phyloP scores from a whole-genome alignment of 2,329 filamentous ascomycete species.

The Paecilomyces variotii region DNA sequence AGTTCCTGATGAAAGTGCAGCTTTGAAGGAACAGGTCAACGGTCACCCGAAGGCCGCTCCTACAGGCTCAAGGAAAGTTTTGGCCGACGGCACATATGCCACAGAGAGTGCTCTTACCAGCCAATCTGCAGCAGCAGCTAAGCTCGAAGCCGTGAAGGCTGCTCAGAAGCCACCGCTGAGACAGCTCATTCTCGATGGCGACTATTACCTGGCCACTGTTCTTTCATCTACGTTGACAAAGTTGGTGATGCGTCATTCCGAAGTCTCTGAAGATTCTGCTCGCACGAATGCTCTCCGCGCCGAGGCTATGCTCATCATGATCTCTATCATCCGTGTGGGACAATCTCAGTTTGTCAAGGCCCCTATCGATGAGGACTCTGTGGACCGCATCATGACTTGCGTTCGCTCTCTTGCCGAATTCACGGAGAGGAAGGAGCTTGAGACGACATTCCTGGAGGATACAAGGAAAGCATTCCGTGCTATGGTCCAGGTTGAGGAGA shows the following conservation, averaged over 20 bases:
- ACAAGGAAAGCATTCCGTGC: slow-evolving; percentile 91
- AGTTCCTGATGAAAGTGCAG: slow-evolving; percentile 60
- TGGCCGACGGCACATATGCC: slow-evolving; percentile 94
- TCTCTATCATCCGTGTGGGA: slow-evolving; percentile 93
- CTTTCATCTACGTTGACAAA: slow-evolving; percentile 95
- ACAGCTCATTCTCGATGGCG: slow-evolving; percentile 90
- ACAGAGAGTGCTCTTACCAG: slow-evolving; percentile 95
- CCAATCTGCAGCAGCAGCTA: slow-evolving; percentile 79
- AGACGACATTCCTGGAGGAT: slow-evolving; percentile 87
- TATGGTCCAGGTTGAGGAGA: slow-evolving; percentile 96
- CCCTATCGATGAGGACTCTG: slow-evolving; percentile 92
- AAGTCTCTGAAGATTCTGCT: slow-evolving; percentile 77
- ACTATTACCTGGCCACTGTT: slow-evolving; percentile 92
- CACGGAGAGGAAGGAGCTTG: slow-evolving; percentile 77
- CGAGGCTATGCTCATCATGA: slow-evolving; percentile 99
- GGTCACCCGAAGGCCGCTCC: slow-evolving; percentile 72
- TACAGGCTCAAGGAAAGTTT: slow-evolving; percentile 78
- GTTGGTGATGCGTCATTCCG: slow-evolving; percentile 92
- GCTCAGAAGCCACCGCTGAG: slow-evolving; percentile 92
- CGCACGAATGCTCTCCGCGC: slow-evolving; percentile 90
- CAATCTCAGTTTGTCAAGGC: slow-evolving; percentile 99
- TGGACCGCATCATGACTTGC: slow-evolving; percentile 98
- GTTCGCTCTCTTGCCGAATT: slow-evolving; percentile 89
- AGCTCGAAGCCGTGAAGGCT: slow-evolving; percentile 91
- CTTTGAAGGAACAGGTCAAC: slow-evolving; percentile 63